A percentile compares a stretch with the other conserved stretches of the same genome.
phyloP scores from a whole-genome alignment of 345 rosid genomes.

The Brassica cretica region DNA sequence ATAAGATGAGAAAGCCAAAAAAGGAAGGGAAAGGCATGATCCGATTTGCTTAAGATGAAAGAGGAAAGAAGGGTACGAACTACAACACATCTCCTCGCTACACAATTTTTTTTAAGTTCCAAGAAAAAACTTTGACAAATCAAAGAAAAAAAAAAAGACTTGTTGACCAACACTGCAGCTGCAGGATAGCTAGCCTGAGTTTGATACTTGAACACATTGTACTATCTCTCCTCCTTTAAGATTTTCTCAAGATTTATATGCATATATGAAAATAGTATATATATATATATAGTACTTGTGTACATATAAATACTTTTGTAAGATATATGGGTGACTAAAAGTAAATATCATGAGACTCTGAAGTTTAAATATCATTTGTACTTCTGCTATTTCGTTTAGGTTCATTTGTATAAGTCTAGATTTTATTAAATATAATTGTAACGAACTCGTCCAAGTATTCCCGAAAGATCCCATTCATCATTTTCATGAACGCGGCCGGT shows the following conservation, averaged over 20 bases:
- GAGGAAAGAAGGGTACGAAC: constrained; percentile 38
- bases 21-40: constrained; percentile 30
- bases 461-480: neutral
- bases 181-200: constrained; percentile 30
- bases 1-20: constrained; percentile 22
- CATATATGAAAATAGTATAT: constrained; percentile 1
- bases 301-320: constrained; percentile 11
- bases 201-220: constrained; percentile 28
- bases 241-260: constrained; percentile 14
- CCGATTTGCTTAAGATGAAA: constrained; percentile 41
- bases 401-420: neutral
- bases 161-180: constrained; percentile 37
- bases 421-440: neutral
- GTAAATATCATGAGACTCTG: constrained; percentile 14
- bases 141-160: constrained; percentile 19
- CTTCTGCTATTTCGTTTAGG: neutral
- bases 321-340: neutral
- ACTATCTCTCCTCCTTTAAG: constrained; percentile 18
- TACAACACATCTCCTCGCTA: constrained; percentile 21
- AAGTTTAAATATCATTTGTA: constrained; percentile 9
- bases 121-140: constrained; percentile 22
- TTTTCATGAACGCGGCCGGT: neutral
- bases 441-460: neutral
- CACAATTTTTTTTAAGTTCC: constrained; percentile 32
- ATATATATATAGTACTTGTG: neutral